Conservation (phyloP, 2,329 filamentous ascomycete species). For the Sporothrix curviconia region DNA sequence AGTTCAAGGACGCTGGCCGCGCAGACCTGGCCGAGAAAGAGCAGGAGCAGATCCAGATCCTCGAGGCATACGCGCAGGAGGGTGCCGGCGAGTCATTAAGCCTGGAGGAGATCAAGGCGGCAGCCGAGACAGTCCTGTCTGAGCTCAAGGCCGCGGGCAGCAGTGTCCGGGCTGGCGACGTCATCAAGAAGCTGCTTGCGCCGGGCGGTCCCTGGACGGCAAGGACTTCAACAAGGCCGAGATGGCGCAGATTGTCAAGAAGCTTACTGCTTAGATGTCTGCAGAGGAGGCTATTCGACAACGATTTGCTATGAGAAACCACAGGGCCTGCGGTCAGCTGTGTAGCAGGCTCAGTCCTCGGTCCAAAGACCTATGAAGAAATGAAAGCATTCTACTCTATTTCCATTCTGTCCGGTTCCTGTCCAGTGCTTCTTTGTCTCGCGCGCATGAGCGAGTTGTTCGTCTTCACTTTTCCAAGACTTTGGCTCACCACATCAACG, state of each 20-base stretch:
- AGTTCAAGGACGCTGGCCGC: constrained; percentile 59
- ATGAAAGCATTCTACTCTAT: constrained; percentile 3
- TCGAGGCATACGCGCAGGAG: constrained; percentile 57
- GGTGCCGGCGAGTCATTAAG: constrained; percentile 54
- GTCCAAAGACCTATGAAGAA: not conserved
- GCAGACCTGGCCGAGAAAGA: constrained; percentile 67
- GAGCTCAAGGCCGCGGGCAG: constrained; percentile 37
- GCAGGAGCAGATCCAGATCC: constrained; percentile 54
- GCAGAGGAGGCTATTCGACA: not conserved
- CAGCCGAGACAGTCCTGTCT: constrained; percentile 47
- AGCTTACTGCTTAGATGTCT: constrained; percentile 24
- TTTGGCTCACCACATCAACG: no score
- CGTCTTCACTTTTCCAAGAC: no score
- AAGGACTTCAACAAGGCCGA: constrained; percentile 58
- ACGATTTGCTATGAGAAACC: no score
- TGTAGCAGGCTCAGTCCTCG: not conserved
- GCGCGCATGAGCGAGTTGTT: no score
- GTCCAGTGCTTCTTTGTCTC: not conserved
- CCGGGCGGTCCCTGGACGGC: constrained; percentile 50
- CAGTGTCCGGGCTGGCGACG: constrained; percentile 44
- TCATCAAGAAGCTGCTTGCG: constrained; percentile 55
- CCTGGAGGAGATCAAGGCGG: constrained; percentile 49
- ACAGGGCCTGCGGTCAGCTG: no score
- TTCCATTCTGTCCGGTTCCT: not conserved
- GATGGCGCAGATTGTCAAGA: constrained; percentile 56